Percentiles rank a stretch among this genome's conserved stretches.
Conservation (phyloP, 805 yeast genomes). For the Middelhovenomyces tepae region DNA sequence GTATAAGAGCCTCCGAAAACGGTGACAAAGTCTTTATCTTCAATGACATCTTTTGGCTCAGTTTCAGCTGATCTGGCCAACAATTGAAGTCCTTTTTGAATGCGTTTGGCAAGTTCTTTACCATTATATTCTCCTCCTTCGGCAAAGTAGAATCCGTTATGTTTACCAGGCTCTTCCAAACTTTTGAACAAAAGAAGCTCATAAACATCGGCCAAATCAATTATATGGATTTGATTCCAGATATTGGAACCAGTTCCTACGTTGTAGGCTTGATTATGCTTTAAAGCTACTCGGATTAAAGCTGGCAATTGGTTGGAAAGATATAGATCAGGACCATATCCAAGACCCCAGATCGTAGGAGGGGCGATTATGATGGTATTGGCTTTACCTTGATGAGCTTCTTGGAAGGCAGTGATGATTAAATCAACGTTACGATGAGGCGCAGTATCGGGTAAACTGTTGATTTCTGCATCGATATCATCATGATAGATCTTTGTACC, state of each 20-base stretch:
- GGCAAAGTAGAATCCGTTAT: conserved; percentile 13
- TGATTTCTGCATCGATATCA: conserved; percentile 8
- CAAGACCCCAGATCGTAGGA: conserved; percentile 18
- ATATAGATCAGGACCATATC: conserved; percentile 13
- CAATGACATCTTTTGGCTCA: too few relatives aligned
- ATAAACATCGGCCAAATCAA: conserved; percentile 14
- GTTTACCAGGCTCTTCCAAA: conserved; percentile 8
- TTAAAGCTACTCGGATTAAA: conserved; percentile 7
- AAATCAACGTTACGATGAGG: conserved; percentile 16
- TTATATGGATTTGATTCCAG: conserved; percentile 14
- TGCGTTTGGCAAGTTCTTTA: conserved; percentile 8
- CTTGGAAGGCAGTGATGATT: conserved; percentile 6
- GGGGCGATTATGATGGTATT: conserved; percentile 14
- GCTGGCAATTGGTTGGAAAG: conserved; percentile 12
- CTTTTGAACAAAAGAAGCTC: conserved; percentile 5
- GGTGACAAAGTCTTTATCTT: conserved; percentile 39
- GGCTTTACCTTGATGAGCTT: conserved; percentile 5
- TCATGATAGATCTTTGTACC: conserved; percentile 11
- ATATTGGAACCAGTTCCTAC: conserved; percentile 11
- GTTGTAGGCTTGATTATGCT: conserved; percentile 10
- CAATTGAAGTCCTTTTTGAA: conserved; percentile 12
- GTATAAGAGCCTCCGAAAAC: conserved; percentile 60
- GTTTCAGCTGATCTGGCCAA: too few relatives aligned
- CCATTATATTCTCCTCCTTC: conserved; percentile 12
- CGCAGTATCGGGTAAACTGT: conserved; percentile 10